Conservation (phyloP, 306 rosid species). For the Trifolium pratense region DNA sequence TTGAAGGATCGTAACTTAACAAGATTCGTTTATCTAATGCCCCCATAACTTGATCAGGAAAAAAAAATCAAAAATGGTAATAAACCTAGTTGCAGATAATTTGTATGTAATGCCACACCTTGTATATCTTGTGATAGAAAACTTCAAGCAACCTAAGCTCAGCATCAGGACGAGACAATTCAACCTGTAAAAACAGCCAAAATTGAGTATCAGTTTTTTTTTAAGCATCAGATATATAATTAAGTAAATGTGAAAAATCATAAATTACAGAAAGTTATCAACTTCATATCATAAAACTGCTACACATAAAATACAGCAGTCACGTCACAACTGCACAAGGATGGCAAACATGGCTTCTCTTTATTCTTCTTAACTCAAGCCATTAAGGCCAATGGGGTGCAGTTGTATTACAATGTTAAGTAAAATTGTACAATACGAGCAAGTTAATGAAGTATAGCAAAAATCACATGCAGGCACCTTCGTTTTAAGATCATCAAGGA, state of each 20-base stretch:
- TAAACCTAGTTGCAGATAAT: slow-evolving; percentile 29
- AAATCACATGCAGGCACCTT: slow-evolving; percentile 56
- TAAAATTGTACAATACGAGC: slow-evolving; percentile 16
- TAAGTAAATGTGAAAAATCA: slow-evolving; percentile 12
- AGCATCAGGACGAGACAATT: slow-evolving; percentile 77
- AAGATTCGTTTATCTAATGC: not conserved
- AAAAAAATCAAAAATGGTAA: not conserved
- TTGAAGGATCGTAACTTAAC: not conserved
- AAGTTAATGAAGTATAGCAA: slow-evolving; percentile 7
- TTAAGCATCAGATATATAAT: slow-evolving; percentile 7
- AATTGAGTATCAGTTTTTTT: not conserved
- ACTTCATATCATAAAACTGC: slow-evolving; percentile 7
- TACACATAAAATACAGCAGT: slow-evolving; percentile 15
- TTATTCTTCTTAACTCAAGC: slow-evolving; percentile 23
- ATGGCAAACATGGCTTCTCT: slow-evolving; percentile 20
- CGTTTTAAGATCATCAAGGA: slow-evolving; percentile 79
- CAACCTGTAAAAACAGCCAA: slow-evolving; percentile 59
- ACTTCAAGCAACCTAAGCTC: slow-evolving; percentile 95
- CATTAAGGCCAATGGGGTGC: slow-evolving; percentile 16
- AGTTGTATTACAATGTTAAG: slow-evolving; percentile 2
- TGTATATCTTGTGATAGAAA: slow-evolving; percentile 90
- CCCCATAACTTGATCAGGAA: slow-evolving; percentile 6
- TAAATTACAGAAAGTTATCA: slow-evolving; percentile 7
- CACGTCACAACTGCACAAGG: slow-evolving; percentile 25
- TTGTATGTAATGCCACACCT: slow-evolving; percentile 56